Conservation (phyloP, 2,329 filamentous ascomycete species). For the Ceratocystis variospora region DNA sequence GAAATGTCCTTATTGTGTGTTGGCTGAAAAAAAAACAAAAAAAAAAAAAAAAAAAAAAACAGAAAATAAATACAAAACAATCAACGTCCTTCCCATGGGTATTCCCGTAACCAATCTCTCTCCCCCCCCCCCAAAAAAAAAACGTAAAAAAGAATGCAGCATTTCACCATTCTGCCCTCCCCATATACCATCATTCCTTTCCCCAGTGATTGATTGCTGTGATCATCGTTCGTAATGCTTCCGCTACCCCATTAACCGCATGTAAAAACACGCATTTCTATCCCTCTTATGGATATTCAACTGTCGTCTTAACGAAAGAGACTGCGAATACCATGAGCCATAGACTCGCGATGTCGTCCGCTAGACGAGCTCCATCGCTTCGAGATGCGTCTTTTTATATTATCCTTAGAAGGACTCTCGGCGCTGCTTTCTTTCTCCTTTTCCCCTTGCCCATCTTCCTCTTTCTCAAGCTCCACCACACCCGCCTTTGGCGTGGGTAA, state of each 20-base stretch:
- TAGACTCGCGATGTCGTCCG: slow-evolving; percentile 15
- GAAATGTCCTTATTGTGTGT: not conserved
- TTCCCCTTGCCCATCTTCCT: not conserved
- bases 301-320: slow-evolving; percentile 13
- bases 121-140: not conserved
- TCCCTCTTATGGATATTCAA: not conserved
- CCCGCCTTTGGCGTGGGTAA: not conserved
- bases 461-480: not conserved
- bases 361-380: slow-evolving; percentile 17
- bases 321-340: slow-evolving; percentile 16
- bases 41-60: not conserved
- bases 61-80: not conserved
- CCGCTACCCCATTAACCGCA: not conserved
- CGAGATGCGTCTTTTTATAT: slow-evolving; percentile 6
- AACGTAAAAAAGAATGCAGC: not conserved
- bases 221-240: not conserved
- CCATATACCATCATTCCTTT: not conserved
- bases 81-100: not conserved
- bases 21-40: not conserved
- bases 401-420: slow-evolving; percentile 3
- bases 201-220: not conserved
- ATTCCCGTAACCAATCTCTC: not conserved
- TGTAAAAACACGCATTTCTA: too few species aligned
- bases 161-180: not conserved
- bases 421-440: not conserved